These are phyloP conservation scores for Huntiella savannae DNA, from an alignment of 2,329 filamentous ascomycete species.

Conservation along the genomic window DNA sequence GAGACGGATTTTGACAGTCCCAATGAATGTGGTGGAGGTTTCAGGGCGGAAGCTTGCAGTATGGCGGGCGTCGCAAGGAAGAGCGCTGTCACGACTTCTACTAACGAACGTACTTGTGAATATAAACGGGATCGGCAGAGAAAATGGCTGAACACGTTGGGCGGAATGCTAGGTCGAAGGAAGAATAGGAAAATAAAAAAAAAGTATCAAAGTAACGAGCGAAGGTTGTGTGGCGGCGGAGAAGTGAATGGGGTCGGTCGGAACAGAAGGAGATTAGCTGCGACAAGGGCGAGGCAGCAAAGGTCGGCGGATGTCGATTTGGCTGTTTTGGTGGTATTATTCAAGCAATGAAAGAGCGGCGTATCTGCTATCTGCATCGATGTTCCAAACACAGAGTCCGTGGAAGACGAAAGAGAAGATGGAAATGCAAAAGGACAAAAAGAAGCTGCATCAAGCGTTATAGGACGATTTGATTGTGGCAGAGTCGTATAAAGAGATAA, in stretches of 20 bases:
- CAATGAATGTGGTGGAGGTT: not conserved
- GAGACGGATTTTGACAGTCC: no score
- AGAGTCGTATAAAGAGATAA: not conserved
- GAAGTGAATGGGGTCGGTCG: no score
- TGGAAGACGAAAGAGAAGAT: constrained; percentile 1
- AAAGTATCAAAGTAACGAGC: no score
- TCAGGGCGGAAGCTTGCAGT: no score
- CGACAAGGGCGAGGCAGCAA: no score
- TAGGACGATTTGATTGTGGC: not conserved
- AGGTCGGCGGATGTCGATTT: no score
- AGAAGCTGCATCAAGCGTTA: constrained; percentile 3
- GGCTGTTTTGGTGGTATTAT: no score
- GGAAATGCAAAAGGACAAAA: not conserved
- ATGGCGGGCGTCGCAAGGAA: not conserved
- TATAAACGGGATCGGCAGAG: not conserved
- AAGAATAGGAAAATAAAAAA: no score
- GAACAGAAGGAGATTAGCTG: no score
- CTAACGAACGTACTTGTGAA: not conserved
- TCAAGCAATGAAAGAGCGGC: not conserved
- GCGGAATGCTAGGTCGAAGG: no score
- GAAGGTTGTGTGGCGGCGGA: no score
- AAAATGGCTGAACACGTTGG: not conserved
- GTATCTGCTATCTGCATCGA: constrained; percentile 1
- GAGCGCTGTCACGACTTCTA: not conserved
- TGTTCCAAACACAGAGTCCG: constrained; percentile 3